phyloP scores from a whole-genome alignment of 2,329 filamentous ascomycete species.

The Lomentospora prolificans region DNA sequence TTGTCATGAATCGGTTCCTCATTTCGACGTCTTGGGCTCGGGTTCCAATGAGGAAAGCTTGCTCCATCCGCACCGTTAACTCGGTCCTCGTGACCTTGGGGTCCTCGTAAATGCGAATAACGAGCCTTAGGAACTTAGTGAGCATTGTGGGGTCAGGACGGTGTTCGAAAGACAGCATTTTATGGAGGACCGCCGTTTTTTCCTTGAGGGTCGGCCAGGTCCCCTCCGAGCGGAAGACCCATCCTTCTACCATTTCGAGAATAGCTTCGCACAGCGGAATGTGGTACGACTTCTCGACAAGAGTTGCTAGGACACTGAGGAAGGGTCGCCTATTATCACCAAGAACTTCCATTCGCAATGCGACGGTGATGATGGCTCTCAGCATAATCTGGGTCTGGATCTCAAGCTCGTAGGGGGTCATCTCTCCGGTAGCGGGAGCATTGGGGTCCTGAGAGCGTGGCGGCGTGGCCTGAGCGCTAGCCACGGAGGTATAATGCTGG shows the following conservation, averaged over 20 bases:
- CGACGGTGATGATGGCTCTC: constrained; percentile 89
- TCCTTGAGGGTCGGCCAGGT: constrained; percentile 97
- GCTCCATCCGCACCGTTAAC: constrained; percentile 92
- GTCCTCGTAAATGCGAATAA: constrained; percentile 97
- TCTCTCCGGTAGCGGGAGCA: constrained; percentile 33
- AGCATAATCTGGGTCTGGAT: constrained; percentile 87
- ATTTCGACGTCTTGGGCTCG: constrained; percentile 90
- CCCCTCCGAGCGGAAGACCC: constrained; percentile 93
- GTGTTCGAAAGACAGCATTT: constrained; percentile 94
- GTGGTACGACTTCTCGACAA: constrained; percentile 91
- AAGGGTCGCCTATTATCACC: constrained; percentile 88
- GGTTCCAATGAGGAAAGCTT: constrained; percentile 93
- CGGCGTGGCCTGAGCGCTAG: constrained; percentile 39
- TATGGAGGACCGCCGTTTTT: constrained; percentile 97
- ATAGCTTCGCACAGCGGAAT: constrained; percentile 84
- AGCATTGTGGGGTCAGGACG: constrained; percentile 74
- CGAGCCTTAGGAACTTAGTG: constrained; percentile 86
- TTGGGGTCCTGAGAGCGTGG: constrained; percentile 42
- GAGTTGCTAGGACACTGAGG: constrained; percentile 83
- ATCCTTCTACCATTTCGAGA: constrained; percentile 82
- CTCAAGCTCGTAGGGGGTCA: constrained; percentile 70
- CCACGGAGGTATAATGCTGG: constrained; percentile 55
- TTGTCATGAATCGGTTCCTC: constrained; percentile 92
- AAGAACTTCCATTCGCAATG: constrained; percentile 82
- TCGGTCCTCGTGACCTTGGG: constrained; percentile 92